phyloP scores from a whole-genome alignment of 139 green algal species.

The Chlorella sp. region DNA sequence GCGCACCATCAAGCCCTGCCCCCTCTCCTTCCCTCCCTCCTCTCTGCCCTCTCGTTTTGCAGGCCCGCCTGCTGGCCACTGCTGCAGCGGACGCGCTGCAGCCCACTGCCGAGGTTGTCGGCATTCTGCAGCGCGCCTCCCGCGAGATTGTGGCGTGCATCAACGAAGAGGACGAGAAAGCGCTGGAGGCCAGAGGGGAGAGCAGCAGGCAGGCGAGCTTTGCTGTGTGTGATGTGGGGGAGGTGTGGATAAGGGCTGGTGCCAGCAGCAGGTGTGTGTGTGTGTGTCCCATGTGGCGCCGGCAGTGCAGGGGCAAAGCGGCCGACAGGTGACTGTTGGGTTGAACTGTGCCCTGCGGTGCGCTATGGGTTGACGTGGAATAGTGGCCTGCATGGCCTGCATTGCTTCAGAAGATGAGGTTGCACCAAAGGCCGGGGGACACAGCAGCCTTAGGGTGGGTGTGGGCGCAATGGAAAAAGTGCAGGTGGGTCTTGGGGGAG shows the following conservation, averaged over 20 bases:
- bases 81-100: slow-evolving; percentile 2
- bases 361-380: too few relatives aligned
- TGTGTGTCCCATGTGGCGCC: too few relatives aligned
- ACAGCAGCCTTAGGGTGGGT: too few relatives aligned
- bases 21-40: not conserved
- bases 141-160: slow-evolving; percentile 55
- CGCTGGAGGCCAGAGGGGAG: slow-evolving; percentile 26
- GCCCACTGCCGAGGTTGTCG: slow-evolving; percentile 78
- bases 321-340: not conserved
- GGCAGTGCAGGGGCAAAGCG: not conserved
- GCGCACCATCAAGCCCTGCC: not conserved
- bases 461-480: too few relatives aligned
- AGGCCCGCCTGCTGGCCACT: not conserved
- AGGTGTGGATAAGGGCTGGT: not conserved
- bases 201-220: slow-evolving; percentile 36
- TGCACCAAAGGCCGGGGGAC: too few relatives aligned
- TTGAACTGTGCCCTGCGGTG: too few relatives aligned
- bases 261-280: not conserved
- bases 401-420: too few relatives aligned
- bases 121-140: slow-evolving; percentile 73
- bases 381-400: too few relatives aligned
- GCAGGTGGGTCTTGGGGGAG: too few relatives aligned
- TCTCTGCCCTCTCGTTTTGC: not conserved
- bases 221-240: not conserved
- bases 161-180: slow-evolving; percentile 41